Percentiles rank a stretch among this genome's conserved stretches.
Evolutionary conservation across 2,329 filamentous ascomycete genomes (phyloP).

Genomic region (Epichloe baconii): DNA sequence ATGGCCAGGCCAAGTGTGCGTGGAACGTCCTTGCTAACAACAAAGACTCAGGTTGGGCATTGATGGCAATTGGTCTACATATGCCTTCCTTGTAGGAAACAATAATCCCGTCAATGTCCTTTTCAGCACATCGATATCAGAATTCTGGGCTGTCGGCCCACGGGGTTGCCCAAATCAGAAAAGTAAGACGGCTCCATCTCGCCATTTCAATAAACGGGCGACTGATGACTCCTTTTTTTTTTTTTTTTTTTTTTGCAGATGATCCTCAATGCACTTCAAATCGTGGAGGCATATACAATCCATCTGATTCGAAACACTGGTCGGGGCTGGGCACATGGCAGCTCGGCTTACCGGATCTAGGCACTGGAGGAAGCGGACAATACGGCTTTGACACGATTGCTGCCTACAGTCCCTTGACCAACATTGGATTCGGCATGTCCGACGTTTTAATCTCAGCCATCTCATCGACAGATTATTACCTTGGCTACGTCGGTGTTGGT

Average conservation of each 20-base stretch:
- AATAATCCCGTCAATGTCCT: constrained; percentile 25
- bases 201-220: background rate
- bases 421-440: constrained; percentile 27
- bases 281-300: constrained; percentile 47
- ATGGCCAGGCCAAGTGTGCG: background rate
- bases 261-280: constrained; percentile 39
- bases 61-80: constrained; percentile 61
- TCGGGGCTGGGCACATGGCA: constrained; percentile 44
- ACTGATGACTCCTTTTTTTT: constrained; percentile 4
- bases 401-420: constrained; percentile 25
- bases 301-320: constrained; percentile 43
- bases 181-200: constrained; percentile 25
- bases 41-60: constrained; percentile 39
- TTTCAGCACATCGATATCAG: constrained; percentile 55
- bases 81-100: constrained; percentile 39
- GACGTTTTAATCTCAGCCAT: constrained; percentile 36
- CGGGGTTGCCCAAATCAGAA: constrained; percentile 32
- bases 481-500: constrained; percentile 44
- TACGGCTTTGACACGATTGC: constrained; percentile 45
- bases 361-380: constrained; percentile 45
- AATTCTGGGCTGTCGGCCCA: constrained; percentile 54
- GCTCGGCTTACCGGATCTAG: constrained; percentile 46
- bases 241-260: constrained; percentile 13
- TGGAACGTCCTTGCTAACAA: background rate
- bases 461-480: constrained; percentile 42